A percentile compares a stretch with the other conserved stretches of the same genome.
These are phyloP conservation scores for Mucor piriformis DNA, from an alignment of 371 early-diverging fungal species.

Conservation along the genomic window DNA sequence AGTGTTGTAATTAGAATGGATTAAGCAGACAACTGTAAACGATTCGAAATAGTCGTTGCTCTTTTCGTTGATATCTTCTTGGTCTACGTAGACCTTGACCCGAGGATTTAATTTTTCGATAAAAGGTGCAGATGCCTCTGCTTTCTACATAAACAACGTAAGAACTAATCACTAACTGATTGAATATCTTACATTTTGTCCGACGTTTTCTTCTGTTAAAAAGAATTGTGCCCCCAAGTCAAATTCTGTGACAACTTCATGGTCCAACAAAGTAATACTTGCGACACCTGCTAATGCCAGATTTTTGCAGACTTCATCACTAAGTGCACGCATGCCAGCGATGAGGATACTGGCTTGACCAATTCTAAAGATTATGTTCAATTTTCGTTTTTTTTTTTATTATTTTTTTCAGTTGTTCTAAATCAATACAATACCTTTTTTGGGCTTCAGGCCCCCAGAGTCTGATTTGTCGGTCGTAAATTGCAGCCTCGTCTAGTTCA, in stretches of 20 bases:
- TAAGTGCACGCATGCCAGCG: constrained; percentile 67
- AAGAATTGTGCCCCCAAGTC: constrained; percentile 88
- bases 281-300: constrained; percentile 90
- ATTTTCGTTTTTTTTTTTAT: not conserved
- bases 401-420: not conserved
- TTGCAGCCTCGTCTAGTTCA: constrained; percentile 77
- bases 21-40: constrained; percentile 72
- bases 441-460: constrained; percentile 96
- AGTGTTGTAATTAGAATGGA: constrained; percentile 39
- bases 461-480: constrained; percentile 95
- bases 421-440: constrained; percentile 56
- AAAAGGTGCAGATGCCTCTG: constrained; percentile 62
- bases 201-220: constrained; percentile 58
- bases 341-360: constrained; percentile 74
- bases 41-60: constrained; percentile 55
- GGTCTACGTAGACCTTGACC: constrained; percentile 63
- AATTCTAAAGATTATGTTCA: constrained; percentile 56
- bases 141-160: constrained; percentile 53
- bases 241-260: constrained; percentile 49
- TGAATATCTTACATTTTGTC: constrained; percentile 64
- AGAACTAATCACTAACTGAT: not conserved
- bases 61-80: constrained; percentile 46
- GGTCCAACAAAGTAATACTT: constrained; percentile 71
- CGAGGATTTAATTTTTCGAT: constrained; percentile 75
- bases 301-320: constrained; percentile 88